phyloP scores from a whole-genome alignment of 106 monocot genomes.

The Dendrobium nobile region DNA sequence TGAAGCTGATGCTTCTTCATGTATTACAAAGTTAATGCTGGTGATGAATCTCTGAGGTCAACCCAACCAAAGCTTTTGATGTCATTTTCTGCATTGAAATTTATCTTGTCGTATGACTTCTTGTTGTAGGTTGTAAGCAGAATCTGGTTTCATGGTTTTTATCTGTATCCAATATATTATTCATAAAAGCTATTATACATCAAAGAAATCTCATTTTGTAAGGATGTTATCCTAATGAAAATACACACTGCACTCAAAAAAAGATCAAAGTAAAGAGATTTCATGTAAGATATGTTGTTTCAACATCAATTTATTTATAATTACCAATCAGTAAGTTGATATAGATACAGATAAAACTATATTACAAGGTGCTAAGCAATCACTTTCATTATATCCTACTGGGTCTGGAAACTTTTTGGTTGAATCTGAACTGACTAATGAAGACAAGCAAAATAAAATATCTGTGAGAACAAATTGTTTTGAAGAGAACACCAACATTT shows the following conservation, averaged over 20 bases:
- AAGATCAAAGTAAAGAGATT: no score
- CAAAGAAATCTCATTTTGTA: not conserved
- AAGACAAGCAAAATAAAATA: not conserved
- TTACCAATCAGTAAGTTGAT: not conserved
- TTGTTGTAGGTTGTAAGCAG: not conserved
- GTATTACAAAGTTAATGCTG: slow-evolving; percentile 40
- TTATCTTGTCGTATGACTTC: not conserved
- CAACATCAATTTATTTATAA: no score
- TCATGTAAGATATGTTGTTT: no score
- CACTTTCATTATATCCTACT: not conserved
- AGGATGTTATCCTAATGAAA: not conserved
- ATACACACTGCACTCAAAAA: not conserved
- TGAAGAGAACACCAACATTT: not conserved
- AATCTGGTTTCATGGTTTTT: no score
- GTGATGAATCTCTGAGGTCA: slow-evolving; percentile 37
- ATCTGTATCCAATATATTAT: no score
- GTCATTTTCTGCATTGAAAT: not conserved
- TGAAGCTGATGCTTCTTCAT: slow-evolving; percentile 40
- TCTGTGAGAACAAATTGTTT: slow-evolving; percentile 4
- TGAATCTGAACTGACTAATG: slow-evolving; percentile 1
- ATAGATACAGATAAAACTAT: not conserved
- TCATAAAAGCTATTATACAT: no score
- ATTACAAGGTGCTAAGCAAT: slow-evolving; percentile 2
- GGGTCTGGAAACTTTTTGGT: slow-evolving; percentile 2
- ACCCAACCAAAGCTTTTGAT: not conserved